A percentile compares a stretch with the other conserved stretches of the same genome.
These are phyloP conservation scores for Pelargonium cotyledonis DNA, from an alignment of 441 rosid genomes.

Conservation along the genomic window DNA sequence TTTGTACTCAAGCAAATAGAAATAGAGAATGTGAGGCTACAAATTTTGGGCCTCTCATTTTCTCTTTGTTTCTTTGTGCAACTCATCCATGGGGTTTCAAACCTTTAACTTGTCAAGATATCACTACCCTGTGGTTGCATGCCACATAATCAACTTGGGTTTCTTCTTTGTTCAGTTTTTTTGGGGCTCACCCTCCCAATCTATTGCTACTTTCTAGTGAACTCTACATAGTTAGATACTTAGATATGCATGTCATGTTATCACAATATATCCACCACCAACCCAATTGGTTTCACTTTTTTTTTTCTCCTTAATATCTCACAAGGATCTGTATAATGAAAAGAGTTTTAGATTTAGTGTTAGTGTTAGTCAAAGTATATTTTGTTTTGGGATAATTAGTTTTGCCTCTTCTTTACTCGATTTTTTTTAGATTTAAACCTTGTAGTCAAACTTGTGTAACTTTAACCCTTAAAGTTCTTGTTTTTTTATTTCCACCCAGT, in stretches of 20 bases:
- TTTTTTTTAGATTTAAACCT: no score
- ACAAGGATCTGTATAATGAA: no score
- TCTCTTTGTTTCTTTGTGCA: neutral
- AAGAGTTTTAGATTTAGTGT: no score
- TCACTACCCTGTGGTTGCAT: neutral
- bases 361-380: no score
- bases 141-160: neutral
- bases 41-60: slow-evolving; percentile 72
- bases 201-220: neutral
- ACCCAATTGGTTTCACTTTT: neutral
- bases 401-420: no score
- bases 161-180: no score
- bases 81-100: neutral
- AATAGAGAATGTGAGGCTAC: slow-evolving; percentile 32
- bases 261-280: neutral
- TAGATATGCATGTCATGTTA: neutral
- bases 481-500: no score
- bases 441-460: no score
- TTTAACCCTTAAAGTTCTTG: no score
- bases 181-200: neutral
- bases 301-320: no score
- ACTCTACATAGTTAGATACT: neutral
- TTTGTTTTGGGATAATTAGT: no score
- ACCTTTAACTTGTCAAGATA: neutral
- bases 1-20: slow-evolving; percentile 25